Conservation (phyloP, 768 basidiomycete species). For the Termitomyces heimii region DNA sequence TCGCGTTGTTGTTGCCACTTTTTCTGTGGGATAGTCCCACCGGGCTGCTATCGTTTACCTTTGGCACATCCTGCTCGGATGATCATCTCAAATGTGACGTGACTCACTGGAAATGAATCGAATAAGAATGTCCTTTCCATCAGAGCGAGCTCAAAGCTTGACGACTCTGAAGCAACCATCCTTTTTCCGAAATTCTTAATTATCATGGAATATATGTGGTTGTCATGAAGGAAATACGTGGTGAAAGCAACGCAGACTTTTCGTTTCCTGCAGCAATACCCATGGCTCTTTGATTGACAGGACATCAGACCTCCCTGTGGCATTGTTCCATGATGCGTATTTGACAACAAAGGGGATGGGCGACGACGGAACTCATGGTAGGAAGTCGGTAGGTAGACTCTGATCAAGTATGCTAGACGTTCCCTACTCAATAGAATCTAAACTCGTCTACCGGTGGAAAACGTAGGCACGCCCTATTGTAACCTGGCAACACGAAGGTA, state of each 20-base stretch:
- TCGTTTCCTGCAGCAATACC: neutral
- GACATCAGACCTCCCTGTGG: neutral
- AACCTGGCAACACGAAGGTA: neutral
- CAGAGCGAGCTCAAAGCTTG: neutral
- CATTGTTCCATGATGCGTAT: neutral
- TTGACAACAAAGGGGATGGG: neutral
- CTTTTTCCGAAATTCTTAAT: neutral
- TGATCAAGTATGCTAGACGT: neutral
- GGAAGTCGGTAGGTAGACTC: neutral
- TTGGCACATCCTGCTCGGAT: neutral
- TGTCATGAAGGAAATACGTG: neutral
- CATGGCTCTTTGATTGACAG: no score
- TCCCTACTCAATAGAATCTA: neutral
- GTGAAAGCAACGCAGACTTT: neutral
- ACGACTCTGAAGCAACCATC: neutral
- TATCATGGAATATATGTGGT: no score
- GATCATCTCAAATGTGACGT: neutral
- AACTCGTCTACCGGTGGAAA: neutral
- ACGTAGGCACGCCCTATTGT: neutral
- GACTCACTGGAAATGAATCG: neutral
- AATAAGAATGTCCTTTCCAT: neutral
- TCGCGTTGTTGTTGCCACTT: neutral
- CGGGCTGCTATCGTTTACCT: neutral
- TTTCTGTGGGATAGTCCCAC: no score
- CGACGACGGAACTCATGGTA: neutral